Evolutionary conservation across 2,329 filamentous ascomycete genomes (phyloP), one percentile per base, ranked within the genome.

Genomic region (Neofusicoccum cordaticola): DNA sequence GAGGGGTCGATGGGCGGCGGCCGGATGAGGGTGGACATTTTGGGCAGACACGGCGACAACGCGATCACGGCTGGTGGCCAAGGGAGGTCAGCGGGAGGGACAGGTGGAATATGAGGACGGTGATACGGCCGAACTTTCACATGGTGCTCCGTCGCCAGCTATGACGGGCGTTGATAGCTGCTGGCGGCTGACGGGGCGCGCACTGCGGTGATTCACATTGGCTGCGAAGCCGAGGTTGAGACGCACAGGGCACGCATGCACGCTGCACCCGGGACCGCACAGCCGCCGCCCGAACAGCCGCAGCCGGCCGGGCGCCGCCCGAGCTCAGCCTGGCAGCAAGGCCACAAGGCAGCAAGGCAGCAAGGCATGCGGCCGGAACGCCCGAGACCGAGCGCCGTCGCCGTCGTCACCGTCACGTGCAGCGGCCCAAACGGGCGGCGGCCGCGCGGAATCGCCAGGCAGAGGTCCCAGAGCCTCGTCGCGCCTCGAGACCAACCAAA

Each of bases 1-100:
- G 84, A 84, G 51, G 86, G 80, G 74, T 96, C 88, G 37, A 87
- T 78, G 60, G 90, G 88, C 68, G 91, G 92, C 58, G 92, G 89
- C 72, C 87, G 86, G 68, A 97, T 87, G 63, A 96, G 84, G 0
- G 90, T 92, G 35, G 81, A 69, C 75, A 77, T 77, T 67, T 60
- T 56, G 34, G 19, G 9, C 17, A 22, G 8, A 48, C 8, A n/a
- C 45, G 27, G 19, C 45, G 19, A n/a, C 50, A 52, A n/a, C 15
- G 31, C 1, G 31, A 11, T n/a, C 31, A 37, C 51, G 17, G 11
- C 15, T 6, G 51, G 8, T 19, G 27, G 15, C 41, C 4, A 8
- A 3, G 2, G 35, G 52, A n/a, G n/a, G 19, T 34, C 22, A 19
- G 27, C 6, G 53, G 3, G 39, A 11, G 27, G 39, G 39, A 12